Base-by-base conservation (phyloP, 139 green algal genomes). In the Micromonas commoda region DNA sequence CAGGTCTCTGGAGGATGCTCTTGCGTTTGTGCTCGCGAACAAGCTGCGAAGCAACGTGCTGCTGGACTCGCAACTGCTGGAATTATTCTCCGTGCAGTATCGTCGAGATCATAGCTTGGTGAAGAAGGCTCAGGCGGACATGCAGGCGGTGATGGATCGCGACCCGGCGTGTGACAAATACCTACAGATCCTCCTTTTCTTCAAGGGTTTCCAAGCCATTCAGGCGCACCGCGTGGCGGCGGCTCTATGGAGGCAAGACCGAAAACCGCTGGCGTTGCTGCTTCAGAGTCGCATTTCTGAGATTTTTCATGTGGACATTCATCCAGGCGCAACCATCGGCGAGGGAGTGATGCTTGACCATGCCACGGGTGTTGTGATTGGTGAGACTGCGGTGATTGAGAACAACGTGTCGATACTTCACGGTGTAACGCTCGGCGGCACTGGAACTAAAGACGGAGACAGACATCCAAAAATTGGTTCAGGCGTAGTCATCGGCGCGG, bases 1-100 rank as follows among this genome's bases (percentile, higher is more conserved):
- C 72, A 74, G 85, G 45, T 88, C 81, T 5, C 86, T 98, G 67
- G 90, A 93, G 71, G 84, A 87, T 31, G 82, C 89, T 1, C 77
- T 99, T 54, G 90, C 92, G 0, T 97, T 97, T 70, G 85, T 98
- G 52, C 87, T 99, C 53, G 89, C 94, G 53, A 99, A 98, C 86
- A 94, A 96, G 69, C 87, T 99, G 57, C 77, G 84, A 52, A 95
- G 87, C 81, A 73, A 80, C 45, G 96, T 91, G 34, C 88, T 99
- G 71, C 86, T 97, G 78, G 88, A 89, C 9, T 97, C 92, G 23
- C 93, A 99, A 86, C 87, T 98, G 33, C 90, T 93, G 82, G 83
- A 95, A 33, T 85, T 95, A 13, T 96, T 98, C 79, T 70, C 32
- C 21, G 26, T 26, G 54, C 21, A 34, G 23, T 78, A 78, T 69